Evolutionary conservation across 768 basidiomycete genomes (phyloP), one percentile per base, ranked within the genome.

Genomic region (Mycena epipterygia): DNA sequence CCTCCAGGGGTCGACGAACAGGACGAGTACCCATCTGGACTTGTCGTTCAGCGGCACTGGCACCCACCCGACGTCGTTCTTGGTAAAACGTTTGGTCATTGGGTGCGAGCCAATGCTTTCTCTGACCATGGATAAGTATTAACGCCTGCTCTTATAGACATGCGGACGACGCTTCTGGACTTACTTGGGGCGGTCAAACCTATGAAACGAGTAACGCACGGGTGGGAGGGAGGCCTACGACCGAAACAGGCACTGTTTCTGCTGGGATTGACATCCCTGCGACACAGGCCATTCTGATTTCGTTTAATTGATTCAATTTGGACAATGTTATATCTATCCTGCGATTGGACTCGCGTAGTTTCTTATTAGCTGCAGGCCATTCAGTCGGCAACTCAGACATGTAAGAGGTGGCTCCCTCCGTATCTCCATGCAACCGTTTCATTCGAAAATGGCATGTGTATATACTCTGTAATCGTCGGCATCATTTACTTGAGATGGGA

Each of bases 101-200:
- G 79, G 80, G 88, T 89, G 72, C 65, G 82, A 72, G 21, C 23
- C 16, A n/a, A 17, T 55, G 29, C 44, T 27, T 19, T 58, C 58
- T 3, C 37, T n/a, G 35, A 2, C 7, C 25, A n/a, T 30, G 14
- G 25, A 33, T 57, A 9, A 17, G 5, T 30, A 44, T 67, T 49
- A 60, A 52, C 57, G 39, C 25, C 17, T 2, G 21, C 32, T 5
- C 21, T 23, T 21, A 44, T 37, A 89, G 86, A 16, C 81, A 85
- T 65, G 86, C 89, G 3, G 84, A 88, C 65, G 88, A 87, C 70
- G 82, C 78, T 4, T 81, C 83, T 19, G 86, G 86, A 16, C 59
- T 91, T 60, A 88, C 82, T 1, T 89, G 89, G 88, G 89, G 86
- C 56, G 89, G 89, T 3, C 88, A 88, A 74, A 86, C 85, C 0